A percentile compares a stretch with the other conserved stretches of the same genome.
These are phyloP conservation scores for Naegleria gruberi DNA, from an alignment of 208 protist genomes.

Conservation along the genomic window DNA sequence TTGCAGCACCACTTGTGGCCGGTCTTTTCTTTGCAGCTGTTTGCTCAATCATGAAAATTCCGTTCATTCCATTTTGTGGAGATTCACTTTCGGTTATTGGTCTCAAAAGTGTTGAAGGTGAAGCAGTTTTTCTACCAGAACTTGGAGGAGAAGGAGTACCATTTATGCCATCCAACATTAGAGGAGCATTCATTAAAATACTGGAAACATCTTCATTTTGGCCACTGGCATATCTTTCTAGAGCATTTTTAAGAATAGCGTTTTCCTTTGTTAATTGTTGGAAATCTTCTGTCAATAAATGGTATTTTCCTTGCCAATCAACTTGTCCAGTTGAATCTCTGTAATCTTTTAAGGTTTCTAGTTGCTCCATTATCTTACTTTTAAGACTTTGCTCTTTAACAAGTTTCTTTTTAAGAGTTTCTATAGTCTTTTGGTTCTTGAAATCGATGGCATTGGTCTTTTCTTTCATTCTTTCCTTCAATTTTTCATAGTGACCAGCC, in stretches of 20 bases:
- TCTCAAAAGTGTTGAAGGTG: not conserved
- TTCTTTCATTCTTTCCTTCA: not conserved
- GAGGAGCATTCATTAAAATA: not conserved
- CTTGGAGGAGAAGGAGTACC: not conserved
- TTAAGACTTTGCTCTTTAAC: constrained; percentile 29
- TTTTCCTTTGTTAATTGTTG: not conserved
- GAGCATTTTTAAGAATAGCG: not conserved
- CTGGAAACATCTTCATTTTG: not conserved
- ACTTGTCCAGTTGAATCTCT: not conserved
- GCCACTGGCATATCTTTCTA: not conserved
- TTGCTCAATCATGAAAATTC: not conserved
- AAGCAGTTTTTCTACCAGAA: not conserved
- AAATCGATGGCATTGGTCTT: constrained; percentile 20
- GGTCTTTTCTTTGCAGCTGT: not conserved
- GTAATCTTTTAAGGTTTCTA: not conserved
- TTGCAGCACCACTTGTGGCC: not conserved
- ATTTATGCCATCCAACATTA: not conserved
- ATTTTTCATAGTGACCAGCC: not conserved
- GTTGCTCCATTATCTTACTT: constrained; percentile 29
- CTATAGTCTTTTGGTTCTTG: constrained; percentile 21
- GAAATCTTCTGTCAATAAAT: not conserved
- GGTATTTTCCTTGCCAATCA: not conserved
- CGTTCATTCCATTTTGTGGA: no score
- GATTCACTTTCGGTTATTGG: not conserved
- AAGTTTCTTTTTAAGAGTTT: constrained; percentile 26